Conservation (phyloP, 2,329 filamentous ascomycete species). For the Verticillium dahliae region DNA sequence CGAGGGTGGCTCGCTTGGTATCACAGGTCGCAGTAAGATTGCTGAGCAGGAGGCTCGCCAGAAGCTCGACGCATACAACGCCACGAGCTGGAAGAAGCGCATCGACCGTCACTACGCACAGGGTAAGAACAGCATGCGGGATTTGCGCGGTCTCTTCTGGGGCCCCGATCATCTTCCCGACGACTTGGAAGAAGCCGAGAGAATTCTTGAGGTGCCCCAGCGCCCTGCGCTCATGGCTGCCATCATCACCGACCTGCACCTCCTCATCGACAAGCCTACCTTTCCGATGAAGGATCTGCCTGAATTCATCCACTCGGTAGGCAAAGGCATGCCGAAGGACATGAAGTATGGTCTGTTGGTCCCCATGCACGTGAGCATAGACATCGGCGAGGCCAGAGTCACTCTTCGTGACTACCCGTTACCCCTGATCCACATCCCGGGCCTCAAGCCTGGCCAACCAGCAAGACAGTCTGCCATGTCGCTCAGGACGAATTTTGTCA, state of each 20-base stretch:
- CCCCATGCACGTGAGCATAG: slow-evolving; percentile 82
- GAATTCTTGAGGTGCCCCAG: slow-evolving; percentile 77
- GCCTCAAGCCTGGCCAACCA: slow-evolving; percentile 73
- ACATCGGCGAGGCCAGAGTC: slow-evolving; percentile 85
- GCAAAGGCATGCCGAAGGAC: slow-evolving; percentile 92
- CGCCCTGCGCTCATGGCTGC: slow-evolving; percentile 78
- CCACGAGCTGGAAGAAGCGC: slow-evolving; percentile 84
- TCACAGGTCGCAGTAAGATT: slow-evolving; percentile 67
- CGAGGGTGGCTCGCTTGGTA: slow-evolving; percentile 59
- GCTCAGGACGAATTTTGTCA: slow-evolving; percentile 84
- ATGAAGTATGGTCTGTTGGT: slow-evolving; percentile 87
- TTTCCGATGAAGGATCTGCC: slow-evolving; percentile 80
- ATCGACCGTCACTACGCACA: slow-evolving; percentile 71
- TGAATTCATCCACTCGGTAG: slow-evolving; percentile 77
- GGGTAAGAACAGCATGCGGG: slow-evolving; percentile 68
- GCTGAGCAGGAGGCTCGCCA: slow-evolving; percentile 70
- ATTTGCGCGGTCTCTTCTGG: slow-evolving; percentile 74
- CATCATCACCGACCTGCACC: slow-evolving; percentile 75
- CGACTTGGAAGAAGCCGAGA: slow-evolving; percentile 76
- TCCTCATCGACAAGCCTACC: slow-evolving; percentile 85
- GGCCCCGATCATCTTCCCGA: slow-evolving; percentile 75
- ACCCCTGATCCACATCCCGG: slow-evolving; percentile 83
- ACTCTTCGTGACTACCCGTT: slow-evolving; percentile 88
- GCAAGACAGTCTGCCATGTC: slow-evolving; percentile 74
- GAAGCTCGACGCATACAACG: slow-evolving; percentile 72